Percentiles rank a stretch among this genome's conserved stretches.
These are phyloP conservation scores for Trametes punicea DNA, from an alignment of 768 basidiomycete species.

Conservation along the genomic window DNA sequence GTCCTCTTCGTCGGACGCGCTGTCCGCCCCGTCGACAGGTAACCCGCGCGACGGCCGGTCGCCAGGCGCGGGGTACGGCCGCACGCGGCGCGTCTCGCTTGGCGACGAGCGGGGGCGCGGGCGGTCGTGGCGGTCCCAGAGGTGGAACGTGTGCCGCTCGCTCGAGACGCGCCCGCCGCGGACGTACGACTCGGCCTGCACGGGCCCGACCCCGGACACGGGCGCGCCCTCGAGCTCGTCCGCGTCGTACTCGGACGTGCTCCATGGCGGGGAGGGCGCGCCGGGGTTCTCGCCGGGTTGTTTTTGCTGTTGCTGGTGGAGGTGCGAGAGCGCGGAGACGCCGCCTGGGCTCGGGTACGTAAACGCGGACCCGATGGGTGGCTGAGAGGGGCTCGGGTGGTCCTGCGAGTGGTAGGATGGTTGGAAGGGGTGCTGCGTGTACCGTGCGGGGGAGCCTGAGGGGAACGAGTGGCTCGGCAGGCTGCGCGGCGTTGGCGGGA, in stretches of 20 bases:
- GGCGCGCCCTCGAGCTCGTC: conserved; percentile 6
- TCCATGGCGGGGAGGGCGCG: conserved; percentile 3
- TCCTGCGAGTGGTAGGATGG: conserved; percentile 1
- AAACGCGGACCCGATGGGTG: not conserved
- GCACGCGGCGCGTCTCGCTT: not conserved
- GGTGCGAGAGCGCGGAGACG: not conserved
- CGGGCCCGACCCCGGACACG: not conserved
- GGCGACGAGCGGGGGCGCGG: not conserved
- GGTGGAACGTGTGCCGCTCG: not conserved
- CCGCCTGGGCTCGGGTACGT: not conserved
- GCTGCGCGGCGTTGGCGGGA: conserved; percentile 18
- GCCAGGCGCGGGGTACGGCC: not conserved
- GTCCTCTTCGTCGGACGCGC: no score
- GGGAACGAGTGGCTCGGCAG: conserved; percentile 6
- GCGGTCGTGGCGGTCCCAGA: not conserved
- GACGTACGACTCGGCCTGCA: conserved; percentile 13
- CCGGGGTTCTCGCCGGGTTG: not conserved
- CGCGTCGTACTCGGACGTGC: conserved; percentile 6
- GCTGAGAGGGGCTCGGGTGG: conserved; percentile 4
- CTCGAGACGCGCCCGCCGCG: conserved; percentile 7
- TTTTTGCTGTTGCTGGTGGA: not conserved
- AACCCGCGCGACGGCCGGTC: not conserved
- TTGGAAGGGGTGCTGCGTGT: not conserved
- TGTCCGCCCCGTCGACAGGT: no score
- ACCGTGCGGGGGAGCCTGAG: not conserved